These are phyloP conservation scores for Pulveroboletus sp. DNA, from an alignment of 768 basidiomycete species.

Conservation along the genomic window DNA sequence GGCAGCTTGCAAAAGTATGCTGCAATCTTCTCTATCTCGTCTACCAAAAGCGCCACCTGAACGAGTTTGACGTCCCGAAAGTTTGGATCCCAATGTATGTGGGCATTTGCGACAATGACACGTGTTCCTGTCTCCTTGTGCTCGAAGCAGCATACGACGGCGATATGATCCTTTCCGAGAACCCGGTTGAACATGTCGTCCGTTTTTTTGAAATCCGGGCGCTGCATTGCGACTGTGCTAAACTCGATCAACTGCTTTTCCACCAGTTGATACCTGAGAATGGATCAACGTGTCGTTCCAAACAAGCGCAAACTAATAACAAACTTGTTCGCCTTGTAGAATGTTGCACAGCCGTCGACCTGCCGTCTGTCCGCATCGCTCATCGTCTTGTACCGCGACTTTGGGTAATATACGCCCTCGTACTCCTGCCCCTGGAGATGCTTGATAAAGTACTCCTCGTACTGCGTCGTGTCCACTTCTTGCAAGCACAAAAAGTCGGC, in stretches of 20 bases:
- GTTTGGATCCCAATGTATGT: conserved; percentile 90
- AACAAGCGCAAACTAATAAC: conserved; percentile 31
- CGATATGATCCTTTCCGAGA: conserved; percentile 91
- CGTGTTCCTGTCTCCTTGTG: conserved; percentile 84
- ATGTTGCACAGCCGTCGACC: conserved; percentile 96
- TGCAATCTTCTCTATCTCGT: conserved; percentile 90
- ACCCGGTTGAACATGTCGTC: conserved; percentile 99
- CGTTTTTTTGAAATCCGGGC: conserved; percentile 92
- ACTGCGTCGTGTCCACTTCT: conserved; percentile 91
- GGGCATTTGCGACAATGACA: conserved; percentile 85
- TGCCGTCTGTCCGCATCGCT: conserved; percentile 75
- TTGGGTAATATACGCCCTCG: conserved; percentile 89
- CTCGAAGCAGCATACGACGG: conserved; percentile 84
- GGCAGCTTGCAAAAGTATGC: conserved; percentile 84
- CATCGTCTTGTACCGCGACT: conserved; percentile 93
- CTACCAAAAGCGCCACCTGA: conserved; percentile 87
- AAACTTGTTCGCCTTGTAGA: conserved; percentile 87
- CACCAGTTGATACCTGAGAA: conserved; percentile 79
- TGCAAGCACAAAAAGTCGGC: conserved; percentile 93
- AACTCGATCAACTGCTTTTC: conserved; percentile 95
- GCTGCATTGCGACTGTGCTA: conserved; percentile 87
- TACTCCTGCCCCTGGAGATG: conserved; percentile 74
- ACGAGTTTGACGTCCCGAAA: conserved; percentile 97
- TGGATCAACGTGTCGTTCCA: conserved; percentile 3
- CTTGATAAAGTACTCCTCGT: conserved; percentile 85